Conservation (phyloP, 495 filamentous ascomycete species). For the Usnea hakonensis region DNA sequence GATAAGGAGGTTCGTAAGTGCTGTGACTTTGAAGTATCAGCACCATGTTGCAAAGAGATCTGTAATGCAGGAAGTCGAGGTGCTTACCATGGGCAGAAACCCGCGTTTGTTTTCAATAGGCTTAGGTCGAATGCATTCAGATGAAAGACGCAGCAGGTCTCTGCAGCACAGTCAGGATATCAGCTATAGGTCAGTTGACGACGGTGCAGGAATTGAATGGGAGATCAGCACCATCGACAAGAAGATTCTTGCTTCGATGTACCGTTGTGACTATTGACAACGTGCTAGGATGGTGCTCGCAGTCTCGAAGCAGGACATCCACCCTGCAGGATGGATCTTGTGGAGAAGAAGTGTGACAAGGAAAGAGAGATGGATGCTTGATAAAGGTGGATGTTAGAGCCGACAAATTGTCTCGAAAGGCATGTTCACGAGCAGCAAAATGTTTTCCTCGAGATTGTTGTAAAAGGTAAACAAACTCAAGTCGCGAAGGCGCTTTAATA, state of each 20-base stretch:
- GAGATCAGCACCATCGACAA: neutral
- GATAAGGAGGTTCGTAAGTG: neutral
- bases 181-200: neutral
- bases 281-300: neutral
- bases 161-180: neutral
- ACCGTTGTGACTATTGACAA: neutral
- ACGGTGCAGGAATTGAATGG: neutral
- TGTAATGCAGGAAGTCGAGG: neutral
- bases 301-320: neutral
- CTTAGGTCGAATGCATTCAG: neutral
- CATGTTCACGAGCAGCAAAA: neutral
- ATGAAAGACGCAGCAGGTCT: neutral
- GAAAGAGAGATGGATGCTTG: neutral
- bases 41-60: neutral
- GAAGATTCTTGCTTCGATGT: neutral
- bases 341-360: neutral
- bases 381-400: neutral
- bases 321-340: neutral
- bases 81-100: neutral
- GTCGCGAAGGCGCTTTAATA: neutral
- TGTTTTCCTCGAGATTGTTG: neutral
- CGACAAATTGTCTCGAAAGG: neutral
- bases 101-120: neutral
- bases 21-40: neutral
- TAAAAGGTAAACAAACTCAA: neutral